A percentile compares a stretch with the other conserved stretches of the same genome.
These are phyloP conservation scores for Aspergillus brasiliensis DNA, from an alignment of 2,329 filamentous ascomycete species.

Conservation along the genomic window DNA sequence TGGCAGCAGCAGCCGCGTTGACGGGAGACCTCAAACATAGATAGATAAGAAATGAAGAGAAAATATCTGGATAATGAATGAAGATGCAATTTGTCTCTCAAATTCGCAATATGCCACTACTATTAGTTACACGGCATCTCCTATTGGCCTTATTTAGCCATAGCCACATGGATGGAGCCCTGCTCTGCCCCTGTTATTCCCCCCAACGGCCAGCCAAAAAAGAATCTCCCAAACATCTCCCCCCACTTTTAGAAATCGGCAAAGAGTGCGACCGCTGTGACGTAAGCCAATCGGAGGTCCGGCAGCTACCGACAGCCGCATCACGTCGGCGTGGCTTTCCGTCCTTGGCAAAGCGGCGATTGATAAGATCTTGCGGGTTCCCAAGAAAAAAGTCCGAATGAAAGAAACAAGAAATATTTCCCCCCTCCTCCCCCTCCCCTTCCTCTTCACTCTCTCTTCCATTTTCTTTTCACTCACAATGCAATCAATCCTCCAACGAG, in stretches of 20 bases:
- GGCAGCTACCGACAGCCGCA: background rate
- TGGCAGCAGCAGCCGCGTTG: conserved; percentile 3
- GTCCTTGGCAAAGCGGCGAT: conserved; percentile 26
- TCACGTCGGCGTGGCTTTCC: conserved; percentile 14
- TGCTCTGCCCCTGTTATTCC: background rate
- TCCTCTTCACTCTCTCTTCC: background rate
- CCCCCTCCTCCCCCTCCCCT: no score
- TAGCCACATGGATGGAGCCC: no score
- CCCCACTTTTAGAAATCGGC: background rate
- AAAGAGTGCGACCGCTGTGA: background rate
- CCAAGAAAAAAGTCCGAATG: background rate
- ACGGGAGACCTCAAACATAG: background rate
- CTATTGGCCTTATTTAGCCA: background rate
- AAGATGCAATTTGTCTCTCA: background rate
- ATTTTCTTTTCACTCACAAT: conserved; percentile 21
- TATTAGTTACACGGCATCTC: background rate
- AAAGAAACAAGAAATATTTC: no score
- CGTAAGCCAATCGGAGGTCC: conserved; percentile 7
- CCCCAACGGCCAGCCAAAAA: background rate
- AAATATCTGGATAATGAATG: background rate
- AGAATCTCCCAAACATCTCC: background rate
- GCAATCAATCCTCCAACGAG: conserved; percentile 39
- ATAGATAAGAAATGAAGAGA: background rate
- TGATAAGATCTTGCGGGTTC: conserved; percentile 34
- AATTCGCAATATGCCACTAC: background rate